Evolutionary conservation across 129 eudicot species (phyloP).

Genomic region (Tagetes patula): DNA sequence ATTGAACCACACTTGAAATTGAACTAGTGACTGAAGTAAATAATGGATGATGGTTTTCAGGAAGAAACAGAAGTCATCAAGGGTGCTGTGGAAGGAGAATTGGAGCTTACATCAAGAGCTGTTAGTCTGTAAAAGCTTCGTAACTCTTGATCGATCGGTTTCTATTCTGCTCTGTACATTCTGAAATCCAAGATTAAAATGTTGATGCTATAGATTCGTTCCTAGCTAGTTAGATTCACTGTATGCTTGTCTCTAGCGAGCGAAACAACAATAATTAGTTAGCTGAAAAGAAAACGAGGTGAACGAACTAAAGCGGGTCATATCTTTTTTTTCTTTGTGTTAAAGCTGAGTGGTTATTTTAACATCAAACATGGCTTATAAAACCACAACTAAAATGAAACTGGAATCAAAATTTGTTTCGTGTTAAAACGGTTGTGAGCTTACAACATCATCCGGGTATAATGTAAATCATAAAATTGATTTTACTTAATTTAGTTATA

Average conservation of each 20-base stretch:
- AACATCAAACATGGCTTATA: no score
- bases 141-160: not conserved
- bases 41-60: constrained; percentile 13
- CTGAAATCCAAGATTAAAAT: constrained; percentile 5
- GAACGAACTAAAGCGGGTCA: not conserved
- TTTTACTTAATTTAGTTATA: no score
- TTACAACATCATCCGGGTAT: no score
- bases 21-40: not conserved
- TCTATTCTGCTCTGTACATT: constrained; percentile 26
- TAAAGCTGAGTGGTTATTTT: no score
- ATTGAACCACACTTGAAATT: not conserved
- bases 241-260: not conserved
- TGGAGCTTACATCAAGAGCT: constrained; percentile 27
- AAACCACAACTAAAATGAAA: no score
- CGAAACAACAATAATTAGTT: not conserved
- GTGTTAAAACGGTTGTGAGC: no score
- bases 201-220: not conserved
- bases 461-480: no score
- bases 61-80: constrained; percentile 25
- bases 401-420: no score
- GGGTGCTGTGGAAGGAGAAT: constrained; percentile 22
- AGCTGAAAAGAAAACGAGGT: not conserved
- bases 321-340: no score
- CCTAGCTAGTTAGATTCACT: not conserved
- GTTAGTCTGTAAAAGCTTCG: constrained; percentile 28